Conservation (phyloP, 495 filamentous ascomycete species). For the Trichoderma parareesei region DNA sequence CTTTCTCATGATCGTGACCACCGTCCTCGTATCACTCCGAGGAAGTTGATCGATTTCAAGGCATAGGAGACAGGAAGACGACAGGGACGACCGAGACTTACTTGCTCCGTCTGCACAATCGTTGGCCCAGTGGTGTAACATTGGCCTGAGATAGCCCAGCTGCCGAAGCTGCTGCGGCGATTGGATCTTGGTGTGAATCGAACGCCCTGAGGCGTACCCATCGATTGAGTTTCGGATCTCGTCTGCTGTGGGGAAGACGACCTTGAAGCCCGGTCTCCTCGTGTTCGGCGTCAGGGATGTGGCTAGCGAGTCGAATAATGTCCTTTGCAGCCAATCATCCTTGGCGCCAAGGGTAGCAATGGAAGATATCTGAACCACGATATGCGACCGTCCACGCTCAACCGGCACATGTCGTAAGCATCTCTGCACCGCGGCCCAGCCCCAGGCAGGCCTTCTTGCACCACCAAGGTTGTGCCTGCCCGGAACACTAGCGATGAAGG, state of each 20-base stretch:
- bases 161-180: conserved; percentile 63
- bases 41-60: background rate
- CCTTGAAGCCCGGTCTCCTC: conserved; percentile 32
- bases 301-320: conserved; percentile 51
- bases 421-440: conserved; percentile 62
- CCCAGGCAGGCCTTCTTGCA: conserved; percentile 50
- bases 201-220: conserved; percentile 68
- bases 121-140: conserved; percentile 65
- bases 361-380: conserved; percentile 74
- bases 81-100: conserved; percentile 10
- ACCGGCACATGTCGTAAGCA: conserved; percentile 48
- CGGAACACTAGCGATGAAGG: conserved; percentile 70
- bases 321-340: conserved; percentile 64
- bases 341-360: conserved; percentile 70
- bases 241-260: conserved; percentile 73
- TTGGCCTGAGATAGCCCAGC: conserved; percentile 60
- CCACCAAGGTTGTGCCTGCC: conserved; percentile 49
- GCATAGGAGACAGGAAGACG: background rate
- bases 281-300: conserved; percentile 15
- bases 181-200: conserved; percentile 74
- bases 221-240: conserved; percentile 74
- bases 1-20: background rate
- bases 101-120: conserved; percentile 32
- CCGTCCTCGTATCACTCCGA: background rate
- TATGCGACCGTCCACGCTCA: conserved; percentile 36